Conservation (phyloP, 1,139 yeast species). For the Yamadazyma trypodendri region DNA sequence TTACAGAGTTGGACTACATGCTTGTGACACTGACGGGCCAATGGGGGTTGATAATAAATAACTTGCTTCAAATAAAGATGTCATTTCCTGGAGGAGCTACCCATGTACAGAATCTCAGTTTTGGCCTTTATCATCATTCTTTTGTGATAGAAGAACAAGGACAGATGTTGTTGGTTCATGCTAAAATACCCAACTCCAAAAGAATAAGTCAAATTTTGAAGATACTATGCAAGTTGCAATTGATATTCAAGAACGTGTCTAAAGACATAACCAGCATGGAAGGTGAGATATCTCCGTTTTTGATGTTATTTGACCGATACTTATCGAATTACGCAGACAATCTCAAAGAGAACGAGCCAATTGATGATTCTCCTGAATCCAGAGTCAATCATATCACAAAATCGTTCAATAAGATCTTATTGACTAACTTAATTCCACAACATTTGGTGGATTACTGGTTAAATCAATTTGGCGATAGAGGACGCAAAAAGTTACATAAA, state of each 20-base stretch:
- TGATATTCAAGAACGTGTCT: slow-evolving; percentile 31
- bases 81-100: not conserved
- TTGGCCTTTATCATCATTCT: slow-evolving; percentile 27
- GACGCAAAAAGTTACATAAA: slow-evolving; percentile 57
- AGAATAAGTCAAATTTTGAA: slow-evolving; percentile 20
- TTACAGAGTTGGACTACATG: slow-evolving; percentile 10
- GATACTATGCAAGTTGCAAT: slow-evolving; percentile 30
- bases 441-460: slow-evolving; percentile 40
- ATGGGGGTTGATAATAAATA: slow-evolving; percentile 25
- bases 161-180: slow-evolving; percentile 3
- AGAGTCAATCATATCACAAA: slow-evolving; percentile 9
- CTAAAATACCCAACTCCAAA: not conserved
- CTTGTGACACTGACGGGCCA: slow-evolving; percentile 9
- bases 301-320: slow-evolving; percentile 38
- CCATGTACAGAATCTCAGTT: slow-evolving; percentile 12
- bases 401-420: slow-evolving; percentile 47
- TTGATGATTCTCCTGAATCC: slow-evolving; percentile 2
- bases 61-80: slow-evolving; percentile 19
- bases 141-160: slow-evolving; percentile 22
- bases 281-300: slow-evolving; percentile 41
- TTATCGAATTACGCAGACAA: slow-evolving; percentile 31
- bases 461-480: slow-evolving; percentile 65
- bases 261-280: slow-evolving; percentile 37
- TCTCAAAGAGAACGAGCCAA: slow-evolving; percentile 9
- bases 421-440: slow-evolving; percentile 57